A percentile compares a stretch with the other conserved stretches of the same genome.
phyloP scores from a whole-genome alignment of 2,329 filamentous ascomycete genomes.

The Blastomyces gilchristii region DNA sequence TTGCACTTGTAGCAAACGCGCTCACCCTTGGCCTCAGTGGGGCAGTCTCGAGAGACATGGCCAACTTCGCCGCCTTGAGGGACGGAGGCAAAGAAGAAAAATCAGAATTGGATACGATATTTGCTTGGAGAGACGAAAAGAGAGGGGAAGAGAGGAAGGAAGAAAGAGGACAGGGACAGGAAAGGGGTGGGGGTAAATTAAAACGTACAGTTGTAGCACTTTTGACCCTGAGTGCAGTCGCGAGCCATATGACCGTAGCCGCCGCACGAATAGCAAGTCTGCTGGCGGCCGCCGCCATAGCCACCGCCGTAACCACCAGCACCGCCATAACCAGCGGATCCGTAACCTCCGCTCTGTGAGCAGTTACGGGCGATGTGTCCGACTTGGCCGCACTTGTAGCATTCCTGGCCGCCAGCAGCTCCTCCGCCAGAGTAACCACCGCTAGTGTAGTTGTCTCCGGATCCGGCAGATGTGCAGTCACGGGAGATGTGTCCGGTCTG shows the following conservation, averaged over 20 bases:
- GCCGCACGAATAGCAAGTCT: slow-evolving; percentile 97
- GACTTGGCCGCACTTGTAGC: slow-evolving; percentile 96
- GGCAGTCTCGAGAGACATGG: slow-evolving; percentile 91
- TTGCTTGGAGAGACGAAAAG: neutral
- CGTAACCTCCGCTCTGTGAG: slow-evolving; percentile 42
- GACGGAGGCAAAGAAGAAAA: neutral
- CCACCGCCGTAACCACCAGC: slow-evolving; percentile 36
- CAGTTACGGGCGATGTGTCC: slow-evolving; percentile 81
- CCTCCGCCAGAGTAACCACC: slow-evolving; percentile 33
- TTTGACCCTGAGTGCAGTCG: slow-evolving; percentile 97
- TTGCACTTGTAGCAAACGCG: slow-evolving; percentile 98
- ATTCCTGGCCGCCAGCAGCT: slow-evolving; percentile 51
- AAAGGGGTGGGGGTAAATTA: neutral
- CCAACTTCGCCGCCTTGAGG: slow-evolving; percentile 66
- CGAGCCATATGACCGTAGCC: slow-evolving; percentile 95
- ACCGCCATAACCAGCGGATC: slow-evolving; percentile 38
- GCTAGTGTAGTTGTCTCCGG: slow-evolving; percentile 39
- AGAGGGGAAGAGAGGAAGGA: neutral
- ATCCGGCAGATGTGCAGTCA: slow-evolving; percentile 48
- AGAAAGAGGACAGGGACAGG: neutral
- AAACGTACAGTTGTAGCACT: slow-evolving; percentile 92
- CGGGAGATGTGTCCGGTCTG: slow-evolving; percentile 83
- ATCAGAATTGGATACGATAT: neutral
- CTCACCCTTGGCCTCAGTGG: slow-evolving; percentile 79
- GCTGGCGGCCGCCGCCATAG: slow-evolving; percentile 46